Conservation (phyloP, 192 early-diverging fungal genomes). For the Backusella sp. region DNA sequence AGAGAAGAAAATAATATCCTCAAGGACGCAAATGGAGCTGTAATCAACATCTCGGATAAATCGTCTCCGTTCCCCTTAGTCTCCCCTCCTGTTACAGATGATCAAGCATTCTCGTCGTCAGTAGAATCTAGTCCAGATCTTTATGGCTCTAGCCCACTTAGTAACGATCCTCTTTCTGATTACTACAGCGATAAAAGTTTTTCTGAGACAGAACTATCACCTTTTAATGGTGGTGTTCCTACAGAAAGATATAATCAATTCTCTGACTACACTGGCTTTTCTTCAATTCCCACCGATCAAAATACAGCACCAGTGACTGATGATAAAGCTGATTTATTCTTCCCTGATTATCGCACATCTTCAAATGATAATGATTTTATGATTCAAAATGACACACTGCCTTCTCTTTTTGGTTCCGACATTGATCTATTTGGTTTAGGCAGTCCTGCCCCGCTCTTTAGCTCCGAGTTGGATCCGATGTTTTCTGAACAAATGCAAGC, state of each 20-base stretch:
- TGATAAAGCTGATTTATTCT: neutral
- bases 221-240: neutral
- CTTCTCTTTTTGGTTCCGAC: neutral
- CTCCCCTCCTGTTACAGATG: neutral
- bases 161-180: slow-evolving; percentile 6
- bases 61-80: neutral
- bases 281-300: neutral
- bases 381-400: slow-evolving; percentile 1
- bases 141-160: neutral
- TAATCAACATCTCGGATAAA: slow-evolving; percentile 1
- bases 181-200: slow-evolving; percentile 1
- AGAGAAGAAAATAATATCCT: slow-evolving; percentile 49
- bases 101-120: neutral
- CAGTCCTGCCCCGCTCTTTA: neutral
- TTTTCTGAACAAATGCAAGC: slow-evolving; percentile 9
- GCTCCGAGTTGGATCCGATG: neutral
- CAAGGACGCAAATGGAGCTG: slow-evolving; percentile 25
- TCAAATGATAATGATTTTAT: neutral
- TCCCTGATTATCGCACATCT: slow-evolving; percentile 4
- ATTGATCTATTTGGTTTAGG: slow-evolving; percentile 11
- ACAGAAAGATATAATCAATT: neutral
- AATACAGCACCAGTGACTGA: neutral
- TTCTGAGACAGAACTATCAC: neutral
- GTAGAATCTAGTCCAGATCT: slow-evolving; percentile 5
- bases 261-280: neutral